Evolutionary conservation across 1,284 basidiomycete genomes (phyloP).

Genomic region (Papiliotrema laurentii): DNA sequence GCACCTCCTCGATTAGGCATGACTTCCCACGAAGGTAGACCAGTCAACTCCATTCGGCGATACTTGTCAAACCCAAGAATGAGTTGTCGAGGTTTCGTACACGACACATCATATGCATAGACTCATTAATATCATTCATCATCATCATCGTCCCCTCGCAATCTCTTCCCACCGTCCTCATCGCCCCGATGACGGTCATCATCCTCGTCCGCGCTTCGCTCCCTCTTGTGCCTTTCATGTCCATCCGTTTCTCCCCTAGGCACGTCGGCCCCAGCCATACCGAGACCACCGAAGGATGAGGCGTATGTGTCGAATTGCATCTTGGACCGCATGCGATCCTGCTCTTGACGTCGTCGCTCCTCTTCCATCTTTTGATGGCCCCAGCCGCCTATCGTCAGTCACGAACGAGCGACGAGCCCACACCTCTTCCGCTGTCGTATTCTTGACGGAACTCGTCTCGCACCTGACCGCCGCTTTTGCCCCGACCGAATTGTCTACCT

Average conservation of each 20-base stretch:
- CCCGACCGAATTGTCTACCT: slow-evolving; percentile 94
- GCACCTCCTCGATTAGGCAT: too few relatives aligned
- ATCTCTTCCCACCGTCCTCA: slow-evolving; percentile 44
- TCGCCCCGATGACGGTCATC: slow-evolving; percentile 33
- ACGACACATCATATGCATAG: too few relatives aligned
- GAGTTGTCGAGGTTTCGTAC: too few relatives aligned
- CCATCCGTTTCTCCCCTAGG: slow-evolving; percentile 47
- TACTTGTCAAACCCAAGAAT: too few relatives aligned
- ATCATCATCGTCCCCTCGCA: slow-evolving; percentile 36
- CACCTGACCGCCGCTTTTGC: slow-evolving; percentile 92
- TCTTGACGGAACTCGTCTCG: slow-evolving; percentile 96
- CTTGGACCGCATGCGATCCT: slow-evolving; percentile 72
- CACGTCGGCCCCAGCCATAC: slow-evolving; percentile 74
- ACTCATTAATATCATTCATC: slow-evolving; percentile 4
- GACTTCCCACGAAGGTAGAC: too few relatives aligned
- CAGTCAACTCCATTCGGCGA: too few relatives aligned
- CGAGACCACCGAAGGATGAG: slow-evolving; percentile 71
- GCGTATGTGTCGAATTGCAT: slow-evolving; percentile 79
- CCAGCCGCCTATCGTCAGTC: slow-evolving; percentile 66
- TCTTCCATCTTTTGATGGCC: slow-evolving; percentile 57
- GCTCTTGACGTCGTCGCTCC: slow-evolving; percentile 56
- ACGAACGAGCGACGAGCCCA: slow-evolving; percentile 17
- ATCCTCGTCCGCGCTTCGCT: slow-evolving; percentile 30
- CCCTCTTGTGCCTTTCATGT: slow-evolving; percentile 28
- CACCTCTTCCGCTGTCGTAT: slow-evolving; percentile 83